phyloP scores from a whole-genome alignment of 1,139 yeast species.

The Suhomyces ambrosiae region DNA sequence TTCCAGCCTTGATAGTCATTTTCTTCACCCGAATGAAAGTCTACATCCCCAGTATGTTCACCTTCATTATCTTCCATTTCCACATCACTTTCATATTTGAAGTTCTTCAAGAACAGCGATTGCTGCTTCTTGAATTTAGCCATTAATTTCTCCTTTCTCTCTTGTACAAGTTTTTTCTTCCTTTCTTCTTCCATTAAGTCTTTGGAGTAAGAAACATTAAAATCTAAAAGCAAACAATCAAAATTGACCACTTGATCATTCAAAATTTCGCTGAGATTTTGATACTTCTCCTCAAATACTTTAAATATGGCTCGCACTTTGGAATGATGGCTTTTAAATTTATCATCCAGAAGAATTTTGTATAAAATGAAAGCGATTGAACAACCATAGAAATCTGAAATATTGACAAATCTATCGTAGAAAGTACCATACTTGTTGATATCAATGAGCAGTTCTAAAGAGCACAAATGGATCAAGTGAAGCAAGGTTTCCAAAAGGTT shows the following conservation, averaged over 20 bases:
- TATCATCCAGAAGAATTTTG: slow-evolving; percentile 41
- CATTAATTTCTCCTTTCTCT: slow-evolving; percentile 70
- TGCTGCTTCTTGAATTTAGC: slow-evolving; percentile 82
- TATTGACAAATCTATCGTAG: slow-evolving; percentile 37
- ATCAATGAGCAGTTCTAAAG: slow-evolving; percentile 37
- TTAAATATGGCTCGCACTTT: slow-evolving; percentile 58
- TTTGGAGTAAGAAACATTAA: slow-evolving; percentile 17
- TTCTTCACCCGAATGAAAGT: slow-evolving; percentile 14
- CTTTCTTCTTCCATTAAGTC: slow-evolving; percentile 53
- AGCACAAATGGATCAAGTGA: slow-evolving; percentile 68
- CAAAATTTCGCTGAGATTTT: slow-evolving; percentile 25
- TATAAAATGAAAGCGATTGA: slow-evolving; percentile 52
- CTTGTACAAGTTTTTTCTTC: slow-evolving; percentile 69
- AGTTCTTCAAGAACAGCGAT: slow-evolving; percentile 60
- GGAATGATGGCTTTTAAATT: slow-evolving; percentile 46
- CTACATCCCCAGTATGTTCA: not conserved
- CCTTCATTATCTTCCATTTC: slow-evolving; percentile 34
- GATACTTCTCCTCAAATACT: slow-evolving; percentile 33
- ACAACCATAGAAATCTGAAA: slow-evolving; percentile 30
- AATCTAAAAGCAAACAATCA: slow-evolving; percentile 21
- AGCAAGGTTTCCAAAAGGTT: slow-evolving; percentile 57
- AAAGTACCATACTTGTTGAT: slow-evolving; percentile 33
- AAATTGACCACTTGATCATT: slow-evolving; percentile 25
- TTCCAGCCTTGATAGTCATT: slow-evolving; percentile 49
- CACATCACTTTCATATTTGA: slow-evolving; percentile 30